Evolutionary conservation across 768 basidiomycete genomes (phyloP).

Genomic region (Lactifluus piperatus): DNA sequence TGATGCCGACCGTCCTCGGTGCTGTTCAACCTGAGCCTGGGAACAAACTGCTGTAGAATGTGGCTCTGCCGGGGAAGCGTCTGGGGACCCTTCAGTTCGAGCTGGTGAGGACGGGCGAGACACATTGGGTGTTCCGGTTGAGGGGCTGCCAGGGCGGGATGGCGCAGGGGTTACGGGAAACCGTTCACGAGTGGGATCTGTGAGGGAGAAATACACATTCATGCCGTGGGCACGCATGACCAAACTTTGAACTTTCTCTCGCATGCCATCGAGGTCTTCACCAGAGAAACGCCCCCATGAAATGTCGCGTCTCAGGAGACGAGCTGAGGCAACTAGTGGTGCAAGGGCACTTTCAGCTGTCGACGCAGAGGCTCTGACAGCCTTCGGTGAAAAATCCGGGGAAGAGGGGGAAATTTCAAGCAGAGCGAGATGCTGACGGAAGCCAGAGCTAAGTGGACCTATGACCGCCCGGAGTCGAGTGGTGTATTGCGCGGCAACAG

Average conservation of each 20-base stretch:
- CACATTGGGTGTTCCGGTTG: background rate
- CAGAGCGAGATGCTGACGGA: slow-evolving; percentile 39
- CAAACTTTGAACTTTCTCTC: slow-evolving; percentile 40
- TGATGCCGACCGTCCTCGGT: background rate
- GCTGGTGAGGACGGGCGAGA: slow-evolving; percentile 12
- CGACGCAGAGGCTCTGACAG: slow-evolving; percentile 29
- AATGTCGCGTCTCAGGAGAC: slow-evolving; percentile 51
- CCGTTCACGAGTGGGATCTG: slow-evolving; percentile 51
- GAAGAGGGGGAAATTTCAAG: slow-evolving; percentile 38
- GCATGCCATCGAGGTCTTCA: slow-evolving; percentile 43
- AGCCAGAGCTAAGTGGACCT: slow-evolving; percentile 36
- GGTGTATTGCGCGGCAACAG: slow-evolving; percentile 53
- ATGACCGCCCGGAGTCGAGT: slow-evolving; percentile 40
- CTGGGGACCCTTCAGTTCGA: slow-evolving; percentile 14
- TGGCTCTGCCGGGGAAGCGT: slow-evolving; percentile 32
- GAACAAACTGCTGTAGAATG: slow-evolving; percentile 27
- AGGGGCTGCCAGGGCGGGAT: slow-evolving; percentile 9
- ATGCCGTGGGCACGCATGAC: slow-evolving; percentile 55
- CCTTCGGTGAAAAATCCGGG: slow-evolving; percentile 31
- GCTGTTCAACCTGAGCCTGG: slow-evolving; percentile 1
- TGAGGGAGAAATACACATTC: slow-evolving; percentile 50
- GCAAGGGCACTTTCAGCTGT: slow-evolving; percentile 42
- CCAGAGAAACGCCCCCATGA: slow-evolving; percentile 54
- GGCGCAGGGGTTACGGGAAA: slow-evolving; percentile 29
- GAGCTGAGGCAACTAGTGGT: slow-evolving; percentile 42